Conservation (phyloP, 164 flowering plant species). For the Dillenia suffruticosa region DNA sequence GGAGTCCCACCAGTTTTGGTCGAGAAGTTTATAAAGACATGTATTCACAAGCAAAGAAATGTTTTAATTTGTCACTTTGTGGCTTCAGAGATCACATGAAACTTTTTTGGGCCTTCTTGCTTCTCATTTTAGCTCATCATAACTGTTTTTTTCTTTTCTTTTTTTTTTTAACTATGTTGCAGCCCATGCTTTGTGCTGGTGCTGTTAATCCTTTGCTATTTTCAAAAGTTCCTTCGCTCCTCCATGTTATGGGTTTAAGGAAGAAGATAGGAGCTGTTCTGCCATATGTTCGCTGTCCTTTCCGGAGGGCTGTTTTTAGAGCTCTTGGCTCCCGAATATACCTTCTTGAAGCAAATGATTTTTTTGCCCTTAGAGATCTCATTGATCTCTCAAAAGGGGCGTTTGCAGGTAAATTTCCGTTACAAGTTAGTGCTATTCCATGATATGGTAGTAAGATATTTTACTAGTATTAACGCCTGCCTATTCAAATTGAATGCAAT, state of each 20-base stretch:
- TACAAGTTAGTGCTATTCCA: neutral
- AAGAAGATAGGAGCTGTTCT: constrained; percentile 71
- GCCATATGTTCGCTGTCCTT: constrained; percentile 87
- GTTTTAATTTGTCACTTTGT: too few species aligned
- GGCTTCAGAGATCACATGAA: too few species aligned
- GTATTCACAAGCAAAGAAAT: too few species aligned
- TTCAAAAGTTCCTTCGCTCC: constrained; percentile 78
- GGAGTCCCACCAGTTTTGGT: too few species aligned
- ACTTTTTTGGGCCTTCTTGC: too few species aligned
- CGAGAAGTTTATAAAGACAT: too few species aligned
- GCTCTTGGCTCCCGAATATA: constrained; percentile 84
- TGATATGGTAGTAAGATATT: neutral
- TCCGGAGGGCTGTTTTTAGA: constrained; percentile 62
- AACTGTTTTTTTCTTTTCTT: too few species aligned
- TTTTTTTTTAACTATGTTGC: constrained; percentile 19
- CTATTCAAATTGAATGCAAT: too few species aligned
- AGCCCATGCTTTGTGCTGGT: constrained; percentile 98
- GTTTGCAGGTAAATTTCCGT: constrained; percentile 67
- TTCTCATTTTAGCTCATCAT: too few species aligned
- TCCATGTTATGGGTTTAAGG: constrained; percentile 70
- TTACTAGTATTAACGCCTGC: too few species aligned
- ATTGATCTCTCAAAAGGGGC: constrained; percentile 93
- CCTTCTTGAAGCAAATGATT: constrained; percentile 87
- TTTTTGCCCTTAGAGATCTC: constrained; percentile 90
- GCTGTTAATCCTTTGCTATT: constrained; percentile 90